Percentiles rank a stretch among this genome's conserved stretches.
phyloP scores from a whole-genome alignment of 2,329 filamentous ascomycete genomes.

The Grosmannia serpens region DNA sequence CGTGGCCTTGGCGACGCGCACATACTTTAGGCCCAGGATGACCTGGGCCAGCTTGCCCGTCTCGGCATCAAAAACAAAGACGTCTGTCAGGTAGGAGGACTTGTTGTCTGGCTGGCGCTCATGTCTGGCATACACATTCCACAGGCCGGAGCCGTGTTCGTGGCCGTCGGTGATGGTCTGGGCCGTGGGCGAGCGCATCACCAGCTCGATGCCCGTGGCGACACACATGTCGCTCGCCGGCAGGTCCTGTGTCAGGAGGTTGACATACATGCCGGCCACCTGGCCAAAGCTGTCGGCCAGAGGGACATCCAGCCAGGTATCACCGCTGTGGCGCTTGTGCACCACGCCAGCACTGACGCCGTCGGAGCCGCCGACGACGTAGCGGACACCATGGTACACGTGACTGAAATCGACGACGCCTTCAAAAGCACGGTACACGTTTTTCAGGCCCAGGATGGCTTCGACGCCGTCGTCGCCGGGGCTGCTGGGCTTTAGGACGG shows the following conservation, averaged over 20 bases:
- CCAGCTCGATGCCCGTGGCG: conserved; percentile 18
- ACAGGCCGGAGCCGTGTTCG: conserved; percentile 6
- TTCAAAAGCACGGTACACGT: conserved; percentile 26
- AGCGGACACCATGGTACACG: conserved; percentile 19
- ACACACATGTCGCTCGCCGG: conserved; percentile 20
- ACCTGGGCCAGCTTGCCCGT: conserved; percentile 19
- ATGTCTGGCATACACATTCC: conserved; percentile 20
- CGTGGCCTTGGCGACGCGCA: conserved; percentile 15
- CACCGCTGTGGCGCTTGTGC: conserved; percentile 9
- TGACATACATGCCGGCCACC: conserved; percentile 24
- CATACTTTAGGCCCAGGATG: conserved; percentile 22
- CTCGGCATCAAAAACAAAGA: conserved; percentile 23
- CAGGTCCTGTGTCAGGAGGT: conserved; percentile 20
- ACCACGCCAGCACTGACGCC: conserved; percentile 14
- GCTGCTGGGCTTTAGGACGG: conserved; percentile 14
- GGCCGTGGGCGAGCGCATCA: conserved; percentile 19
- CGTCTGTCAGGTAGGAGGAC: conserved; percentile 18
- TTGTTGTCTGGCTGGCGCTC: conserved; percentile 12
- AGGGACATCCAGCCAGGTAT: conserved; percentile 17
- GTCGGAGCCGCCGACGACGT: conserved; percentile 17
- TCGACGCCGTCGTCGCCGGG: conserved; percentile 14
- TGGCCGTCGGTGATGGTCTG: background rate
- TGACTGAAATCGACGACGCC: conserved; percentile 23
- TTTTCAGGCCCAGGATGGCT: conserved; percentile 21
- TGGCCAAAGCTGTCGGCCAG: conserved; percentile 23